Base-by-base conservation (phyloP, 495 filamentous ascomycete genomes). In the Penicillium daleae region DNA sequence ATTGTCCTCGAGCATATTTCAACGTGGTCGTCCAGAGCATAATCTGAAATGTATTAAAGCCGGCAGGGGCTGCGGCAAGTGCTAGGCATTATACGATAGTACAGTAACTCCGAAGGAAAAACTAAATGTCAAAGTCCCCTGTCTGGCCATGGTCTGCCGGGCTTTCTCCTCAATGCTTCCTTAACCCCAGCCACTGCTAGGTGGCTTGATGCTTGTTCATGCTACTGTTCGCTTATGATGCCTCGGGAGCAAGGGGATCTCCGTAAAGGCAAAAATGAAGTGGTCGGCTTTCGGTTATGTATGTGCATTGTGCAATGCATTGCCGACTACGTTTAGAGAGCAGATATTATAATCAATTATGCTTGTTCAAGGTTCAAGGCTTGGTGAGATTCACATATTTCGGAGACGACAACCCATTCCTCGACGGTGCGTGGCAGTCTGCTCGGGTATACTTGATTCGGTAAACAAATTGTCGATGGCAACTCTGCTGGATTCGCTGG, bases 171-270 rank as follows among this genome's bases (percentile, higher is more conserved):
- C 19, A 9, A 22, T 46, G 6, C 2, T 17, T 29, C 4, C 15
- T 27, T 29, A 24, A 9, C 17, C 22, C 46, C 37, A 33, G 56
- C n/a, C 56, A 32, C 56, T 12, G 19, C 40, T 5, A 6, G 26
- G 10, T 31, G 35, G 27, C 27, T 56, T 40, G 24, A 35, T 40
- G 37, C 6, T 56, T 29, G 24, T 50, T 17, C 24, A n/a, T n/a
- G n/a, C n/a, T 22, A 13, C n/a, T 33, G 7, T 15, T n/a, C 24
- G n/a, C 33, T 27, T 13, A 53, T 37, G 22, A 6, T n/a, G 9
- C 22, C 48, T 15, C 13, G 48, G 19, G 59, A 37, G 66, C 56
- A 68, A 66, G 66, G 66, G 66, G 24, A 68, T 66, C 66, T 49
- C 15, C 44, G 15, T 13, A 39, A 22, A 31, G 29, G n/a, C 24